These are phyloP conservation scores for Meyerozyma athensensis DNA, from an alignment of 1,139 yeast genomes.

Conservation along the genomic window DNA sequence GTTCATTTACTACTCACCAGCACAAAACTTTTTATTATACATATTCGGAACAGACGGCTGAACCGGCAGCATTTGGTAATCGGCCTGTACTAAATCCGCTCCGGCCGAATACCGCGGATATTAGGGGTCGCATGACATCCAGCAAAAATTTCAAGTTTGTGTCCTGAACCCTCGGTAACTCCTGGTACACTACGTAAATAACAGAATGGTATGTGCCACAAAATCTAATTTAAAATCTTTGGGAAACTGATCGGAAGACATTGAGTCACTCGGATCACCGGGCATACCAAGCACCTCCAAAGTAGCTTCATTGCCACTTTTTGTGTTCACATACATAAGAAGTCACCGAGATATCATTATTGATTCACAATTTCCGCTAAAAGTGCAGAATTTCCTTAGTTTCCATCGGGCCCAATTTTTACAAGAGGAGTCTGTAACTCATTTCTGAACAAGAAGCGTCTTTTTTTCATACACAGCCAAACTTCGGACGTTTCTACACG, in stretches of 20 bases:
- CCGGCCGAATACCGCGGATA: too few relatives aligned
- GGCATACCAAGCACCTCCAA: background rate
- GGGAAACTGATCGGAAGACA: conserved; percentile 16
- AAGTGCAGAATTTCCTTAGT: too few relatives aligned
- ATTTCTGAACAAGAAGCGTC: too few relatives aligned
- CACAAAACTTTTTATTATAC: conserved; percentile 4
- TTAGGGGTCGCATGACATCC: conserved; percentile 4
- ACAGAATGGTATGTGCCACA: background rate
- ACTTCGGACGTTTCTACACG: too few relatives aligned
- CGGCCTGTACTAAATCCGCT: too few relatives aligned
- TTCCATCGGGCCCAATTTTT: too few relatives aligned
- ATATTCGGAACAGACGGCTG: background rate
- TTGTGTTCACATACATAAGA: background rate
- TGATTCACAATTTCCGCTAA: too few relatives aligned
- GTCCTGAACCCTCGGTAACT: background rate
- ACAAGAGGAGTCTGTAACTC: too few relatives aligned
- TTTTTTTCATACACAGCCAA: too few relatives aligned
- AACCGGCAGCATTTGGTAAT: background rate
- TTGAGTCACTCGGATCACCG: conserved; percentile 4
- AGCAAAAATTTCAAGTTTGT: background rate
- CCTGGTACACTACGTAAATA: background rate
- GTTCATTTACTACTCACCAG: conserved; percentile 5
- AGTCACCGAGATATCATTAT: too few relatives aligned
- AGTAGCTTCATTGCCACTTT: background rate
- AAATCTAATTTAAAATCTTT: conserved; percentile 8